phyloP scores from a whole-genome alignment of 768 basidiomycete genomes.

The Amanita jacksonii region DNA sequence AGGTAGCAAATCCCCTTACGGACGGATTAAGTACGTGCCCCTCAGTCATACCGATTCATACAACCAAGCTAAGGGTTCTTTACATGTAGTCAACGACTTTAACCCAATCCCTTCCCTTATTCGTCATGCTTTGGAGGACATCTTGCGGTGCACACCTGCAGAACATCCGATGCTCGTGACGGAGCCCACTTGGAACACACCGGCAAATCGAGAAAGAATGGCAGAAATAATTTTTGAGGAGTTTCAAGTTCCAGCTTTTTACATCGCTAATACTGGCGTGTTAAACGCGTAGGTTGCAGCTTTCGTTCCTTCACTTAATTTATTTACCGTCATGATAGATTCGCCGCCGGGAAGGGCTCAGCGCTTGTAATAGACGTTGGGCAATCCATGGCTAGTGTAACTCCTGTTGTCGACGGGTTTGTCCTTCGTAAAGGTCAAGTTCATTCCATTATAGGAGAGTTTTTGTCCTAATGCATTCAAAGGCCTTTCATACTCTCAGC shows the following conservation, averaged over 20 bases:
- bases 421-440: slow-evolving; percentile 83
- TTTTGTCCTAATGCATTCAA: slow-evolving; percentile 2
- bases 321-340: no score
- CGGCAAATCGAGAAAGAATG: slow-evolving; percentile 88
- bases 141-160: slow-evolving; percentile 65
- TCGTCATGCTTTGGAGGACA: slow-evolving; percentile 63
- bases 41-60: neutral
- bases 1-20: slow-evolving; percentile 70
- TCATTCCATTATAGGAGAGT: neutral
- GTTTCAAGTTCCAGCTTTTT: slow-evolving; percentile 90
- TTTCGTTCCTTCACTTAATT: slow-evolving; percentile 3
- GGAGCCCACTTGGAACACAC: slow-evolving; percentile 94
- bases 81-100: slow-evolving; percentile 64
- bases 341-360: slow-evolving; percentile 95
- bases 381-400: slow-evolving; percentile 80
- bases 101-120: slow-evolving; percentile 62
- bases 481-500: slow-evolving; percentile 72
- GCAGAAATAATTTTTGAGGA: slow-evolving; percentile 98
- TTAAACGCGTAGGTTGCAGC: slow-evolving; percentile 70
- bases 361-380: slow-evolving; percentile 94
- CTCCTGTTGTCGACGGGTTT: slow-evolving; percentile 95
- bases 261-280: slow-evolving; percentile 91
- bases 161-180: slow-evolving; percentile 92
- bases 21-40: slow-evolving; percentile 72
- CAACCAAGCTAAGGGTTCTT: slow-evolving; percentile 4